These are phyloP conservation scores for Hyphopichia wangnamkhiaoensis DNA, from an alignment of 1,139 yeast genomes.

Conservation along the genomic window DNA sequence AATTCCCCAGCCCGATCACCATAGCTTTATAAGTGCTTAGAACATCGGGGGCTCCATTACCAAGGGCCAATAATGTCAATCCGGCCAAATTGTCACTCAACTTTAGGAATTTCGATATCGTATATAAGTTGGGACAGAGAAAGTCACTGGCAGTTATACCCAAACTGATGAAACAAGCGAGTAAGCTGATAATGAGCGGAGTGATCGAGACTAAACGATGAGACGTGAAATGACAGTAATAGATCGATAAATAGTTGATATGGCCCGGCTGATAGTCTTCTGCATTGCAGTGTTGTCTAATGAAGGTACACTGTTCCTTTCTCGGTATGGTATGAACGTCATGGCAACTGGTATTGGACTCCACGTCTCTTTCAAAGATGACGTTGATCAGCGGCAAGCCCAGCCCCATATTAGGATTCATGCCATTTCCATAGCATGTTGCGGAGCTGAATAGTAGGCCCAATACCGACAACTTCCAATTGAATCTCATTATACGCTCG, in stretches of 20 bases:
- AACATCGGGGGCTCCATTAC: conserved; percentile 92
- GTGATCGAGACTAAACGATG: conserved; percentile 13
- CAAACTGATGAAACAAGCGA: conserved; percentile 55
- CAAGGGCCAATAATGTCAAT: conserved; percentile 82
- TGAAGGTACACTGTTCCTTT: conserved; percentile 46
- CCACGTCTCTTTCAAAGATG: not conserved
- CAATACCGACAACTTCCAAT: not conserved
- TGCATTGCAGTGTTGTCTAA: conserved; percentile 33
- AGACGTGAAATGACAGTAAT: conserved; percentile 31
- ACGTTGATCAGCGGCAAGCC: not conserved
- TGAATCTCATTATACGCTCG: not conserved
- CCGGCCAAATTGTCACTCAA: conserved; percentile 84
- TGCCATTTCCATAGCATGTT: not conserved
- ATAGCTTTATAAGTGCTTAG: conserved; percentile 83
- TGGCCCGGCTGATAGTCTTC: conserved; percentile 39
- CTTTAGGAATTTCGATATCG: conserved; percentile 58
- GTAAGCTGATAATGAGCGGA: conserved; percentile 25
- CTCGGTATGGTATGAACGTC: conserved; percentile 22
- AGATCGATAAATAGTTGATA: conserved; percentile 40
- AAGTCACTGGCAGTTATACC: conserved; percentile 78
- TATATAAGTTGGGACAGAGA: conserved; percentile 70
- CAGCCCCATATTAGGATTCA: too few species aligned
- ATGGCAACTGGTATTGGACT: conserved; percentile 17
- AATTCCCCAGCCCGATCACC: conserved; percentile 61
- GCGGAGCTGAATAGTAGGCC: not conserved